Conservation (phyloP, 2,329 filamentous ascomycete genomes). For the Sclerotinia subarctica region DNA sequence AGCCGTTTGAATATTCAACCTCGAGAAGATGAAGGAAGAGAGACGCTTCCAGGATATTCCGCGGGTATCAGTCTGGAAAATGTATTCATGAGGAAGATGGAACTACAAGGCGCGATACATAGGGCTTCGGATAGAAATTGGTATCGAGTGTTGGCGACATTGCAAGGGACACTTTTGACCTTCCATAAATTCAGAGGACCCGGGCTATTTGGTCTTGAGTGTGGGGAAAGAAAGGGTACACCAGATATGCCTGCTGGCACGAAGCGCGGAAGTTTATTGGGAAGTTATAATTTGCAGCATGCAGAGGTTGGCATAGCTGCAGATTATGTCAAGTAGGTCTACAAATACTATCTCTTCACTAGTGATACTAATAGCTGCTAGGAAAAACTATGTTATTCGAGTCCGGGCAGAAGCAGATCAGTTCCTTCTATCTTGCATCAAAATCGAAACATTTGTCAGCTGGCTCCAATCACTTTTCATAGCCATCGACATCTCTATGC, state of each 20-base stretch:
- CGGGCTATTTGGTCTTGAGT: constrained; percentile 48
- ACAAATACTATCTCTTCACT: not conserved
- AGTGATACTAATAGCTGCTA: constrained; percentile 14
- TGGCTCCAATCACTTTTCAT: constrained; percentile 69
- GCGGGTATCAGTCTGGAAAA: constrained; percentile 54
- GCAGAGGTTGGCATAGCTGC: constrained; percentile 72
- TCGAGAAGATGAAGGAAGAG: constrained; percentile 42
- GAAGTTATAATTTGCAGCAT: constrained; percentile 69
- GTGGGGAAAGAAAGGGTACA: constrained; percentile 48
- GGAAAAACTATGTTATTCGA: constrained; percentile 62
- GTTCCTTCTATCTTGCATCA: constrained; percentile 64
- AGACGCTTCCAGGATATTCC: constrained; percentile 55
- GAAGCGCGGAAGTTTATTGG: constrained; percentile 55
- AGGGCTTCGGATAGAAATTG: constrained; percentile 61
- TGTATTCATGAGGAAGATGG: constrained; percentile 61
- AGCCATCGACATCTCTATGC: constrained; percentile 68
- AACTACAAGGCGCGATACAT: constrained; percentile 63
- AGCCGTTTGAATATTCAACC: constrained; percentile 37
- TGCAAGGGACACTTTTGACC: constrained; percentile 66
- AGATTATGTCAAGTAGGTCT: constrained; percentile 66
- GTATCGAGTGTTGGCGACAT: constrained; percentile 58
- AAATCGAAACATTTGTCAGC: constrained; percentile 61
- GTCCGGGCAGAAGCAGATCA: constrained; percentile 71
- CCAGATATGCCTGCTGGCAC: constrained; percentile 52
- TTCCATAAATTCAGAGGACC: constrained; percentile 62